Evolutionary conservation across 2,329 filamentous ascomycete genomes (phyloP).

Genomic region (Chrysoporthe puriensis): DNA sequence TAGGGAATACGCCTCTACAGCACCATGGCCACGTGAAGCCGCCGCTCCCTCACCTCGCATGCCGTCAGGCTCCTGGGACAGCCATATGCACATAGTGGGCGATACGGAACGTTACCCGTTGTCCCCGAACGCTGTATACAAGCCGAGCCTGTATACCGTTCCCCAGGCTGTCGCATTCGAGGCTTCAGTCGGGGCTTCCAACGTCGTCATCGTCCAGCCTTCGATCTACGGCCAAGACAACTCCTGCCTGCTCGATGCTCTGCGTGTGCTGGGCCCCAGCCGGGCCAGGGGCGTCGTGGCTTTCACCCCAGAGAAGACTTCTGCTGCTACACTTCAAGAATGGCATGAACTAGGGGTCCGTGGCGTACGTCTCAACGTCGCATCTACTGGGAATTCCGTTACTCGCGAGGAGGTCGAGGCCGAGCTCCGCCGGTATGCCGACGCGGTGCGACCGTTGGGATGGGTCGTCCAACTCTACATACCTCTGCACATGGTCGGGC

Average conservation of each 20-base stretch:
- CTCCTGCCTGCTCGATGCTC: constrained; percentile 36
- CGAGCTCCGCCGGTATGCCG: constrained; percentile 32
- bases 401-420: constrained; percentile 32
- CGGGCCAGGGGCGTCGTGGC: constrained; percentile 36
- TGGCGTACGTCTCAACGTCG: constrained; percentile 39
- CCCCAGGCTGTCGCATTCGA: constrained; percentile 29
- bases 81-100: constrained; percentile 35
- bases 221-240: constrained; percentile 40
- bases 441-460: constrained; percentile 33
- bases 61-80: constrained; percentile 36
- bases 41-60: constrained; percentile 6
- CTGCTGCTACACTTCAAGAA: constrained; percentile 31
- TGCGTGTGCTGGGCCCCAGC: constrained; percentile 31
- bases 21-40: neutral
- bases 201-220: constrained; percentile 35
- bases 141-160: constrained; percentile 21
- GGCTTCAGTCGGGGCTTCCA: constrained; percentile 34
- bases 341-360: constrained; percentile 37
- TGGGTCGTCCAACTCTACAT: constrained; percentile 40
- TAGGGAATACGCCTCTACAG: constrained; percentile 14
- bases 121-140: constrained; percentile 22
- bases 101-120: constrained; percentile 30
- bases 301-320: constrained; percentile 34
- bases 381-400: constrained; percentile 32
- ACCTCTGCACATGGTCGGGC: constrained; percentile 32